Evolutionary conservation across 2,329 filamentous ascomycete genomes (phyloP).

Genomic region (Aspergillus pseudotamarii): DNA sequence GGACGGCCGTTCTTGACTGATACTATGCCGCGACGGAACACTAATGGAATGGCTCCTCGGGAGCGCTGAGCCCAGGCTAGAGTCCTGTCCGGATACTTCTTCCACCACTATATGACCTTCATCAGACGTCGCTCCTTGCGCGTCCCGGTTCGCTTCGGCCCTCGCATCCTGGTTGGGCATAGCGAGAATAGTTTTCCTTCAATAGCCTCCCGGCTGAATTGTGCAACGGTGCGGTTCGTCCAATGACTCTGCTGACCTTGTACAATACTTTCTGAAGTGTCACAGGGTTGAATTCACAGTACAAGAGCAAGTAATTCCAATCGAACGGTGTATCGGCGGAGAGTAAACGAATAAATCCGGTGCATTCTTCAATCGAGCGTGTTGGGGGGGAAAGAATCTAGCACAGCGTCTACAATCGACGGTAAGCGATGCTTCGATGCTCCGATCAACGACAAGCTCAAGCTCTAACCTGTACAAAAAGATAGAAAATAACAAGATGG

Average conservation of each 20-base stretch:
- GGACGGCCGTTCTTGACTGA: conserved; percentile 25
- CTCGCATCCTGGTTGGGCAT: conserved; percentile 22
- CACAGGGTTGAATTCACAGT: neutral
- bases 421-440: neutral
- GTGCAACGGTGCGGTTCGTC: neutral
- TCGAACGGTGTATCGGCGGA: neutral
- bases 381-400: neutral
- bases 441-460: neutral
- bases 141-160: conserved; percentile 14
- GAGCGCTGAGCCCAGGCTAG: conserved; percentile 6
- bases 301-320: neutral
- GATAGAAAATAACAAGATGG: neutral
- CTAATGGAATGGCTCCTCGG: conserved; percentile 21
- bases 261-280: neutral
- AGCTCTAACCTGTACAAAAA: neutral
- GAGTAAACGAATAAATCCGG: neutral
- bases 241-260: neutral
- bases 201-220: neutral
- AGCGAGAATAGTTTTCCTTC: conserved; percentile 6
- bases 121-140: conserved; percentile 11
- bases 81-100: neutral
- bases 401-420: neutral
- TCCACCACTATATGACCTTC: conserved; percentile 9
- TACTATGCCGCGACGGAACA: conserved; percentile 11
- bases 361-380: neutral